Base-by-base conservation (phyloP, 2,329 filamentous ascomycete genomes). In the Tympanopsis confertula region DNA sequence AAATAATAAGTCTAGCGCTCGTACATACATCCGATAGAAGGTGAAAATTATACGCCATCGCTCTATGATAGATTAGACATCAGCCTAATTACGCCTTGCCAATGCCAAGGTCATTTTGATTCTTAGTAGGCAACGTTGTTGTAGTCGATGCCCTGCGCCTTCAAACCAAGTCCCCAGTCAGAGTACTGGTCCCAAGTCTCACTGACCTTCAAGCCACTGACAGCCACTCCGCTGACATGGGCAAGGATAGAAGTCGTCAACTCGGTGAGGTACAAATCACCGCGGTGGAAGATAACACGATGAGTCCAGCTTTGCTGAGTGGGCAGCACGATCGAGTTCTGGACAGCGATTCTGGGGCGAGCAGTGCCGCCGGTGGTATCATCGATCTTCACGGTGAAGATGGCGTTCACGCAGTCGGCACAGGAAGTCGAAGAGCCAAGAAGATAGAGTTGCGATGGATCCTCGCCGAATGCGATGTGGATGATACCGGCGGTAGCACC, bases 161-260 rank as follows among this genome's bases (percentile, higher is more conserved):
- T 33, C 7, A 17, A n/a, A 33, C 29, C 29, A 33, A 33, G 5
- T 15, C 29, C 29, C 14, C 5, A 33, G n/a, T 15, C 14, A 5
- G 29, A n/a, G 29, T 33, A 33, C 29, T n/a, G 29, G 13, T 33
- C 29, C 29, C 29, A 33, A n/a, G 29, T 33, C 29, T 33, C 29
- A n/a, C 29, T 33, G 13, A 33, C 18, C 7, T 33, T 33, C 5
- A 33, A n/a, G 5, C 29, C 29, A 17, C 7, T n/a, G 29, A 33
- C 29, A n/a, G 29, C 29, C 29, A n/a, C 29, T 33, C 29, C 29
- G 29, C 29, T 33, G 29, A 33, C n/a, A 33, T 33, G 29, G n/a
- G 29, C 29, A 17, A 33, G 29, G n/a, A 17, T 33, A 7, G 29
- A 33, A n/a, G 29, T 33, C 5, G 29, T 33, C 29, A 33, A n/a